Conservation (phyloP, 176 grass and related monocot genomes). For the Luzula sylvatica region DNA sequence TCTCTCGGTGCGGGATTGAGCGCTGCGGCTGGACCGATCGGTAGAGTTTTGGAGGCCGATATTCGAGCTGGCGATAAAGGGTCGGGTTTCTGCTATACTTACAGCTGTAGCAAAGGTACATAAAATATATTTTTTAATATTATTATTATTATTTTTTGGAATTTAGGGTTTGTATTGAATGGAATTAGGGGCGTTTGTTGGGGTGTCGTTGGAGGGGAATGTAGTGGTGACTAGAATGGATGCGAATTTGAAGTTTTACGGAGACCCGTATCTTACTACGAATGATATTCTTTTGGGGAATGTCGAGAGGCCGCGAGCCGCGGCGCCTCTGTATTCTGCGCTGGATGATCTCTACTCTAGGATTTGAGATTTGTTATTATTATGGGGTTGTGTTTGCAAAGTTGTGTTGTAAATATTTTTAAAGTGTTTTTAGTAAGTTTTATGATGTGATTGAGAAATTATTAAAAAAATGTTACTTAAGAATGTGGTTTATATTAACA, state of each 20-base stretch:
- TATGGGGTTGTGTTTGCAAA: not conserved
- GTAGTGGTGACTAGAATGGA: conserved; percentile 53
- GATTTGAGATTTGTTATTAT: conserved; percentile 25
- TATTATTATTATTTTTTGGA: no score
- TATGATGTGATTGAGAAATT: not conserved
- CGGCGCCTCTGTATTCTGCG: conserved; percentile 50
- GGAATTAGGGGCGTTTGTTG: conserved; percentile 63
- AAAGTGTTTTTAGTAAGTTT: not conserved
- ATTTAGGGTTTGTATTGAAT: not conserved
- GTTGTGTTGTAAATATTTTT: conserved; percentile 1
- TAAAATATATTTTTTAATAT: no score
- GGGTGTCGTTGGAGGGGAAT: conserved; percentile 76
- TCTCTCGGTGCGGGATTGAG: conserved; percentile 77
- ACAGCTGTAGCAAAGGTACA: conserved; percentile 95
- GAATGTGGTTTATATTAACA: not conserved
- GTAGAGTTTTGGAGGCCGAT: conserved; percentile 87
- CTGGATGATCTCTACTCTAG: conserved; percentile 41
- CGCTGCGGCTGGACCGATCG: conserved; percentile 72
- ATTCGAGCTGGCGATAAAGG: conserved; percentile 63
- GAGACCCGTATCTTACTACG: conserved; percentile 71
- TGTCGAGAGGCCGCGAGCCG: conserved; percentile 52
- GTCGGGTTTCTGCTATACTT: conserved; percentile 73
- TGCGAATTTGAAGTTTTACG: conserved; percentile 56
- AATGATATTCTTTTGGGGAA: conserved; percentile 62
- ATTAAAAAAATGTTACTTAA: not conserved